Percentiles rank a stretch among this genome's conserved stretches.
Evolutionary conservation across 2,329 filamentous ascomycete species (phyloP).

Genomic region (Aspergillus alliaceus): DNA sequence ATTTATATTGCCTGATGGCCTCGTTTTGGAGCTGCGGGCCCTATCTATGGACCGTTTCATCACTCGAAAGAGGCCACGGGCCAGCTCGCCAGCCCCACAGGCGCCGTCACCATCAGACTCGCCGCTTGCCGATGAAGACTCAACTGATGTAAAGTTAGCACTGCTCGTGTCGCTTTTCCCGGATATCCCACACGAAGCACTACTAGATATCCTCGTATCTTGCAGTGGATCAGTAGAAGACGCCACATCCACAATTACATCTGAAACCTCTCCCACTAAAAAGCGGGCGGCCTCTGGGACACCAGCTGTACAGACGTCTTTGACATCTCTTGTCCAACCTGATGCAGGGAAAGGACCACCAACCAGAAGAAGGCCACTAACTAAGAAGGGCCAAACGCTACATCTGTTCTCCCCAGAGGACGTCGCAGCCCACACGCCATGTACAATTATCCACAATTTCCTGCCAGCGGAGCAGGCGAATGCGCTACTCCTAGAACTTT

Average conservation of each 20-base stretch:
- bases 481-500: constrained; percentile 70
- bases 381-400: constrained; percentile 77
- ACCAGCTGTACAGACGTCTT: constrained; percentile 63
- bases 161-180: constrained; percentile 77
- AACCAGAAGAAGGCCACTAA: constrained; percentile 42
- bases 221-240: constrained; percentile 73
- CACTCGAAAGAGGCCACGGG: constrained; percentile 35
- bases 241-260: constrained; percentile 59
- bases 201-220: constrained; percentile 77
- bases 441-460: constrained; percentile 91
- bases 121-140: constrained; percentile 59
- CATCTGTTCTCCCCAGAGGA: constrained; percentile 81
- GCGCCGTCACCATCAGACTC: constrained; percentile 12
- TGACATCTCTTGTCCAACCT: constrained; percentile 52
- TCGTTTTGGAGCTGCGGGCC: constrained; percentile 17
- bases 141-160: constrained; percentile 87
- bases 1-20: constrained; percentile 15
- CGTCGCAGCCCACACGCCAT: constrained; percentile 80
- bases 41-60: constrained; percentile 44
- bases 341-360: constrained; percentile 10
- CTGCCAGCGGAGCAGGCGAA: constrained; percentile 71
- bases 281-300: constrained; percentile 39
- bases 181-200: constrained; percentile 58
- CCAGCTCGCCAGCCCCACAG: constrained; percentile 11
- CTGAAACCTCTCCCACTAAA: constrained; percentile 16